Conservation (phyloP, 2,329 filamentous ascomycete species). For the Aureobasidium zeae region DNA sequence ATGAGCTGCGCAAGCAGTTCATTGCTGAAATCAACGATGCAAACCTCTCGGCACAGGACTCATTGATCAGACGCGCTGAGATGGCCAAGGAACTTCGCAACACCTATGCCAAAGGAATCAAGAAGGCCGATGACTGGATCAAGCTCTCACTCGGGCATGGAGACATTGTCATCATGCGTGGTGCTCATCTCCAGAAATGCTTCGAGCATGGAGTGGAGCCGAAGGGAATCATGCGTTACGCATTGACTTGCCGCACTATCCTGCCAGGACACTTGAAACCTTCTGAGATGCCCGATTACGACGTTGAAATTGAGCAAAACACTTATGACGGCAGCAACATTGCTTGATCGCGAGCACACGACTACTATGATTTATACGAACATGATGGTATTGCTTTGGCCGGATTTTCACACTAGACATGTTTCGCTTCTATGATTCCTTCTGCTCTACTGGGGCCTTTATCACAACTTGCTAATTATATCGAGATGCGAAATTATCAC, state of each 20-base stretch:
- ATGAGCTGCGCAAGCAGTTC: slow-evolving; percentile 28
- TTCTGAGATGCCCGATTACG: slow-evolving; percentile 32
- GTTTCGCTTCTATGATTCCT: background rate
- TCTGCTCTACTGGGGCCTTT: background rate
- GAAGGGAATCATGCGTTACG: slow-evolving; percentile 45
- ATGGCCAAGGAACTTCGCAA: slow-evolving; percentile 32
- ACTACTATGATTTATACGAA: background rate
- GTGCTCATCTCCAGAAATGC: slow-evolving; percentile 47
- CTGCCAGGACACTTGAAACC: slow-evolving; percentile 35
- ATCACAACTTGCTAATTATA: background rate
- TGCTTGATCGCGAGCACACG: background rate
- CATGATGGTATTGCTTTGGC: background rate
- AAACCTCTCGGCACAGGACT: slow-evolving; percentile 19
- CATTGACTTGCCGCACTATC: slow-evolving; percentile 48
- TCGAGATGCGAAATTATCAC: background rate
- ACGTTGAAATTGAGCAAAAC: slow-evolving; percentile 28
- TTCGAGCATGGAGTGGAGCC: slow-evolving; percentile 52
- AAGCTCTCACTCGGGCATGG: slow-evolving; percentile 49
- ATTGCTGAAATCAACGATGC: slow-evolving; percentile 24
- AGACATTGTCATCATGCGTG: slow-evolving; percentile 57
- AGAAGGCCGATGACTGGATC: slow-evolving; percentile 26
- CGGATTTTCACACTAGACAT: background rate
- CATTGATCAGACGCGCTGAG: slow-evolving; percentile 24
- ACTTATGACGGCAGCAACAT: slow-evolving; percentile 29
- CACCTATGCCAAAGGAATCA: slow-evolving; percentile 20